Evolutionary conservation across 2,329 filamentous ascomycete genomes (phyloP), one percentile per base, ranked within the genome.

Genomic region (Cordyceps fumosorosea): DNA sequence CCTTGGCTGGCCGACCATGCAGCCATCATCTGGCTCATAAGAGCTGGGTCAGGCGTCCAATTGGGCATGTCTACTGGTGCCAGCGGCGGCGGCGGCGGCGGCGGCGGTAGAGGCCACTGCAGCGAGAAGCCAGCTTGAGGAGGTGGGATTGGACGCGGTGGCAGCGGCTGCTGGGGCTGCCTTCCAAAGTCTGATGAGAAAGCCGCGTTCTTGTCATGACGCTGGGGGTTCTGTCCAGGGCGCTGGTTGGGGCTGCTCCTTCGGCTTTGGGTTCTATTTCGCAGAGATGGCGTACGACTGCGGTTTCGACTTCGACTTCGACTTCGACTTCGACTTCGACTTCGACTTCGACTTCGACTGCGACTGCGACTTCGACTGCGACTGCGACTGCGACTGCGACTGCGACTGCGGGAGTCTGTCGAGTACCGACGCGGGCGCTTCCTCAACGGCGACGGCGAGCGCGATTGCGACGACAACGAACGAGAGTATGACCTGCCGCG

Each of bases 101-200:
- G 75, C 3, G 74, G 69, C 7, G 72, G 72, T 8, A 40, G 37
- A 16, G 73, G 77, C 77, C 78, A 80, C 12, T 73, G 71, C 2
- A 77, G 77, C 55, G 73, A 71, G 57, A 76, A 79, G 5, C 75
- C 75, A 16, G 40, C 40, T 44, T 44, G 40, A 16, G 67, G 66
- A 29, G 29, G 29, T 29, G 5, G 73, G 76, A 4, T 29, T 5
- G 5, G 29, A 4, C 5, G 29, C 29, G 75, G 75, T 6, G 74
- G 76, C 3, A 75, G 75, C 1, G 72, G 72, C 71, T 72, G n/a
- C 71, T 72, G n/a, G 18, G 34, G 53, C 16, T 44, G 53, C 37
- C 37, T 22, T n/a, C 37, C 53, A 7, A 72, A 70, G 52, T 65
- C 69, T n/a, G 65, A 69, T 26, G 65, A 66, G 69, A 65, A 66